Conservation (phyloP, 2,329 filamentous ascomycete genomes). For the Claviceps purpurea region DNA sequence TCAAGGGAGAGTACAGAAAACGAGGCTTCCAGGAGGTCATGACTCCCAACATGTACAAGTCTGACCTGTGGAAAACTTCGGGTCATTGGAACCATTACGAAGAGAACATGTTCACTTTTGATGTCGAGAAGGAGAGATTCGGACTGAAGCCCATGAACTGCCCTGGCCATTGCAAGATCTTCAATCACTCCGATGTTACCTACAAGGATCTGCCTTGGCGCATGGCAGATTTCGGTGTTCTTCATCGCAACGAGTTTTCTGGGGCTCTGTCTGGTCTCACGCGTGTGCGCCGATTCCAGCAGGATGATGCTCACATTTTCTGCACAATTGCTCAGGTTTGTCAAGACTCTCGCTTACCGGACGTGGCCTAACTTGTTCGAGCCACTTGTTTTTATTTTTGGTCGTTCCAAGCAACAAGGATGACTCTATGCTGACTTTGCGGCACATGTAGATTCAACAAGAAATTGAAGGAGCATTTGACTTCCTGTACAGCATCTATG, state of each 20-base stretch:
- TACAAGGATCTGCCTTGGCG: conserved; percentile 79
- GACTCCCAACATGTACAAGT: conserved; percentile 89
- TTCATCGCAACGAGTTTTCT: conserved; percentile 91
- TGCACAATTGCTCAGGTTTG: conserved; percentile 38
- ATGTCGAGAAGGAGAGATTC: conserved; percentile 57
- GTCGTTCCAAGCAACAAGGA: background rate
- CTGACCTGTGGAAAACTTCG: conserved; percentile 83
- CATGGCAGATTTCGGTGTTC: conserved; percentile 88
- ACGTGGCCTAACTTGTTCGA: too few relatives aligned
- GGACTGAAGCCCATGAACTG: conserved; percentile 98
- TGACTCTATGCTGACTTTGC: background rate
- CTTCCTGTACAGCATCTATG: conserved; percentile 63
- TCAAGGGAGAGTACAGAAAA: conserved; percentile 81
- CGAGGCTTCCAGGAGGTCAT: conserved; percentile 92
- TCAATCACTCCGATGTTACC: conserved; percentile 68
- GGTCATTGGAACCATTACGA: conserved; percentile 81
- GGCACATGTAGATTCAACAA: conserved; percentile 18
- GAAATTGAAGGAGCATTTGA: conserved; percentile 71
- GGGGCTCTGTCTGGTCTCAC: conserved; percentile 85
- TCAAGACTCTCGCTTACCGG: too few relatives aligned
- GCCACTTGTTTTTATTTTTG: background rate
- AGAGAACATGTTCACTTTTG: conserved; percentile 76
- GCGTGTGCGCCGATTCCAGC: conserved; percentile 83
- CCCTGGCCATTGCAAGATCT: conserved; percentile 84
- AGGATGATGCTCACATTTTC: conserved; percentile 96